Evolutionary conservation across 2,329 filamentous ascomycete species (phyloP), one percentile per base, ranked within the genome.

Genomic region (Lachnellula hyalina): DNA sequence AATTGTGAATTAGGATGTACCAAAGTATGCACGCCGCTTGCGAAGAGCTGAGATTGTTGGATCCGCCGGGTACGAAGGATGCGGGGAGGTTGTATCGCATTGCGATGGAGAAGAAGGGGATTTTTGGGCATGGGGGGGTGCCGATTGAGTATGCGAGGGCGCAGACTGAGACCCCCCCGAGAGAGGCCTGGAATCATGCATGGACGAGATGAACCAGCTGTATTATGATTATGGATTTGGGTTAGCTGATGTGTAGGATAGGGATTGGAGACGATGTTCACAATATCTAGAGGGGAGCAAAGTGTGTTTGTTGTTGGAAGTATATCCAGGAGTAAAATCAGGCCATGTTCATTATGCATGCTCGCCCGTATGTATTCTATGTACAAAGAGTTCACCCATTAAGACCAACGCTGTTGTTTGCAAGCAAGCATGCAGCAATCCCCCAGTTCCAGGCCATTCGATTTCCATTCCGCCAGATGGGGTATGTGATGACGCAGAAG

Each of bases 141-240:
- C 94, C 94, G 14, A 92, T 97, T 67, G 94, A 99, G 78, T 96
- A 96, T 77, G 88, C 88, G 28, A 77, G 89, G 61, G 77, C 83
- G 60, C 88, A 96, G 80, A 93, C 89, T 34, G 93, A 97, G 69
- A 90, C 83, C 49, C 93, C 93, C 6, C 77, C 79, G 0, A 80
- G 79, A 67, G 83, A 86, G 63, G 83, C 90, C n/a, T 99, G 93
- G 91, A 94, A 97, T 75, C 85, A 96, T 74, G 86, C 77, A 12
- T 99, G 94, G 94, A 96, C 85, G 76, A 82, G 86, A 73, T 68
- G 64, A 57, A 55, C 19, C 19, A 47, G 47, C 11, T 28, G 34
- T n/a, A 19, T 32, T 11, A 41, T 25, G 28, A 7, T 21, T n/a
- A 38, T 14, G 19, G 28, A n/a, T 35, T n/a, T 8, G 25, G 36